These are phyloP conservation scores for Teunomyces lycoperdinae DNA, from an alignment of 805 yeast species.

Conservation along the genomic window DNA sequence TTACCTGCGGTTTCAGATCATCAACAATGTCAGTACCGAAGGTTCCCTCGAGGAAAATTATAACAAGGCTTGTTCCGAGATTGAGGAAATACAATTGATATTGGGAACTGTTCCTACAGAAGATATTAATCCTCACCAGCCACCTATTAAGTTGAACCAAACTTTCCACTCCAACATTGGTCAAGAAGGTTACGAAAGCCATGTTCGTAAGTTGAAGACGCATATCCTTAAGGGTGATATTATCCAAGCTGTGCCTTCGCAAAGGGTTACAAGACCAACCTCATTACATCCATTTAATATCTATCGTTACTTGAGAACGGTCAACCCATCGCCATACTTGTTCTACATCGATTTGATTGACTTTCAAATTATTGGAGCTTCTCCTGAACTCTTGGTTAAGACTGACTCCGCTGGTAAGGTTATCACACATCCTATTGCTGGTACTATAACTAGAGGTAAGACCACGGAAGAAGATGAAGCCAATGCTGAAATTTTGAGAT, in stretches of 20 bases:
- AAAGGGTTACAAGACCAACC: constrained; percentile 93
- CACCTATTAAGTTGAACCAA: constrained; percentile 64
- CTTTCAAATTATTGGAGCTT: constrained; percentile 95
- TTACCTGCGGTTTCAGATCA: constrained; percentile 86
- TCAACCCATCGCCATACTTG: constrained; percentile 96
- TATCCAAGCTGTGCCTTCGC: constrained; percentile 98
- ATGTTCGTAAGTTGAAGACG: constrained; percentile 69
- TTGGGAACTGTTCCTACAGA: constrained; percentile 44
- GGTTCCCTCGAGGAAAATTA: constrained; percentile 40
- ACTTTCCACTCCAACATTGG: constrained; percentile 86
- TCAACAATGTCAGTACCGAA: constrained; percentile 62
- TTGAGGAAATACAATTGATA: constrained; percentile 50
- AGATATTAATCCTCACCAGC: constrained; percentile 66
- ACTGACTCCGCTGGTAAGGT: constrained; percentile 69
- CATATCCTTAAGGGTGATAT: constrained; percentile 91
- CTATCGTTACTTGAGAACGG: constrained; percentile 90
- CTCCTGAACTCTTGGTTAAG: constrained; percentile 91
- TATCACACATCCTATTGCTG: constrained; percentile 97
- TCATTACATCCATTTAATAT: constrained; percentile 94
- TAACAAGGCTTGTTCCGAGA: constrained; percentile 52
- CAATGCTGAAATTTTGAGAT: constrained; percentile 68
- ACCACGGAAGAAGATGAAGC: constrained; percentile 89
- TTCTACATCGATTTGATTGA: constrained; percentile 90
- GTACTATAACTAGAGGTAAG: constrained; percentile 87
- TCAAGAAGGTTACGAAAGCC: constrained; percentile 85